phyloP scores from a whole-genome alignment of 805 yeast genomes.

The Hanseniaspora valbyensis region DNA sequence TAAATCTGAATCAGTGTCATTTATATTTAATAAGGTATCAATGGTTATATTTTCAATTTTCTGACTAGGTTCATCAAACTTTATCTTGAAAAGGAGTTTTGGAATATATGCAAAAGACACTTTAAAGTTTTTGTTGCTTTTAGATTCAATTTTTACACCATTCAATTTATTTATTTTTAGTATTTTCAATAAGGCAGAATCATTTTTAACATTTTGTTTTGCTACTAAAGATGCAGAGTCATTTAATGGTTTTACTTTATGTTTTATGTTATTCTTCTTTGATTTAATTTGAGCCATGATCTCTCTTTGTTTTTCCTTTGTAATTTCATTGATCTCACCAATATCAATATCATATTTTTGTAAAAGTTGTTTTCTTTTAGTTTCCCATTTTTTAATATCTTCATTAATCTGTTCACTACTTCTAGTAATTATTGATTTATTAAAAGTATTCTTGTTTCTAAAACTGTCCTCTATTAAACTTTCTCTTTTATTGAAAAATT shows the following conservation, averaged over 20 bases:
- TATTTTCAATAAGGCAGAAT: too few species aligned
- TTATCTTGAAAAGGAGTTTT: background rate
- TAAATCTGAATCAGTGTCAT: background rate
- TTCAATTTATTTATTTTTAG: background rate
- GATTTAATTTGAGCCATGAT: background rate
- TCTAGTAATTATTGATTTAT: background rate
- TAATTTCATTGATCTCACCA: background rate
- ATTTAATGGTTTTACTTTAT: too few species aligned
- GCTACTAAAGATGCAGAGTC: too few species aligned
- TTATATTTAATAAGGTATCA: background rate
- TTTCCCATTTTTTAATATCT: constrained; percentile 12
- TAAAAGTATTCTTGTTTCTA: background rate
- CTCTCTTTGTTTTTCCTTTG: background rate
- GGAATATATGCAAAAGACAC: background rate
- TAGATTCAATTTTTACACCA: background rate
- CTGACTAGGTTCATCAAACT: background rate
- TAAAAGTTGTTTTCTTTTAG: background rate
- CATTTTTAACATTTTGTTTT: too few species aligned
- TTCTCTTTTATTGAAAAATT: background rate
- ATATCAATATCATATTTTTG: constrained; percentile 14
- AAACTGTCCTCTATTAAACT: background rate
- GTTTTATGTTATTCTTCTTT: background rate
- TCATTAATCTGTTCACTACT: background rate
- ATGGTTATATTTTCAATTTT: background rate
- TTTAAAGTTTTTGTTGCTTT: background rate